Percentiles rank a stretch among this genome's conserved stretches.
phyloP scores from a whole-genome alignment of 1,139 yeast species.

The Casaregolazyma lundiana region DNA sequence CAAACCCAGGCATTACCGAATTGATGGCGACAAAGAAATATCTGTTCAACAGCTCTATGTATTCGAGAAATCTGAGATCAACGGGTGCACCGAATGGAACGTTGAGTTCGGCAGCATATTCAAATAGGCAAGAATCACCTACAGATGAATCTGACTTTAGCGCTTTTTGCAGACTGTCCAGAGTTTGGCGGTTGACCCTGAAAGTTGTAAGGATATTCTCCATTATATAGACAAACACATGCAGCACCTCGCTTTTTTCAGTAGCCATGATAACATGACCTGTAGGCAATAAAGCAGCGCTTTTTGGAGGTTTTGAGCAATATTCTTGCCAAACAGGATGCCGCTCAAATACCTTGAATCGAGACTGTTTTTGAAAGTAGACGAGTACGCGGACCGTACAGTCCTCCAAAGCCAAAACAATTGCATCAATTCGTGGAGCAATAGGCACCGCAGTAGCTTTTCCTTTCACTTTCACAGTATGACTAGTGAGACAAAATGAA shows the following conservation, averaged over 20 bases:
- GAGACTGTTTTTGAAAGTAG: not conserved
- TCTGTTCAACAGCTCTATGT: too few species aligned
- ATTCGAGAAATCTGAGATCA: not conserved
- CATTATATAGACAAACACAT: not conserved
- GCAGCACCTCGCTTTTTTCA: not conserved
- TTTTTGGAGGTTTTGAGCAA: not conserved
- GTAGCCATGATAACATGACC: not conserved
- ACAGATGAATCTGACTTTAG: not conserved
- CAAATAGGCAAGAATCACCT: not conserved
- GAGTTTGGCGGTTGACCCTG: not conserved
- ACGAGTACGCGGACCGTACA: conserved; percentile 4
- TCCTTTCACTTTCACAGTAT: too few species aligned
- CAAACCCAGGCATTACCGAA: not conserved
- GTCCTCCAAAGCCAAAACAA: conserved; percentile 4
- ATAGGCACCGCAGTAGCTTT: not conserved
- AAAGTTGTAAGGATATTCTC: not conserved
- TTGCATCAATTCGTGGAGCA: not conserved
- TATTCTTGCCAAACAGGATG: not conserved
- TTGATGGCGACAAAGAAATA: not conserved
- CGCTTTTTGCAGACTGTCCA: not conserved
- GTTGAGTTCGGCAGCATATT: not conserved
- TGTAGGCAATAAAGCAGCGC: not conserved
- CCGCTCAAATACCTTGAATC: not conserved
- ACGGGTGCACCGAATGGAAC: not conserved
- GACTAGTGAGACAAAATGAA: not conserved